Conservation (phyloP, 2,329 filamentous ascomycete genomes). For the Talaromyces pinophilus region DNA sequence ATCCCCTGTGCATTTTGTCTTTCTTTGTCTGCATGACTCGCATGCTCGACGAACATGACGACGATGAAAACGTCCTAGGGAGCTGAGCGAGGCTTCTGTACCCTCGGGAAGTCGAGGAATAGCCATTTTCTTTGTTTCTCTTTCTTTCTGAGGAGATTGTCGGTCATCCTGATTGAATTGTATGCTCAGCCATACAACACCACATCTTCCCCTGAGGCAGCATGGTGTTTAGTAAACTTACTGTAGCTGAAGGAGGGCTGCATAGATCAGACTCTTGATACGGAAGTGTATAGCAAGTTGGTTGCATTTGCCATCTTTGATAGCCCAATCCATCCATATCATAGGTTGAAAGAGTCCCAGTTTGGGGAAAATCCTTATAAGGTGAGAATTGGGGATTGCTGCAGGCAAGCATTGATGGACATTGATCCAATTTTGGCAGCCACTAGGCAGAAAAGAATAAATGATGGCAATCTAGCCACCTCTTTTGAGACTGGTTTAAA, state of each 20-base stretch:
- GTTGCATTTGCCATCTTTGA: slow-evolving; percentile 35
- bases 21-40: slow-evolving; percentile 48
- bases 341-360: slow-evolving; percentile 17
- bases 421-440: slow-evolving; percentile 13
- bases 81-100: slow-evolving; percentile 36
- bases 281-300: slow-evolving; percentile 35
- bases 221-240: slow-evolving; percentile 25
- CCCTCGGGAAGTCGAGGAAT: slow-evolving; percentile 41
- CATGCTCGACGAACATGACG: slow-evolving; percentile 45
- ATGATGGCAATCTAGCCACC: slow-evolving; percentile 8
- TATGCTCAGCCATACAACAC: slow-evolving; percentile 1
- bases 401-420: slow-evolving; percentile 17
- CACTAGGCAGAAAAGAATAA: not conserved
- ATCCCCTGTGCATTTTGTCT: slow-evolving; percentile 51
- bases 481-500: not conserved
- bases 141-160: slow-evolving; percentile 29
- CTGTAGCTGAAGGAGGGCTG: slow-evolving; percentile 33
- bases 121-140: slow-evolving; percentile 38
- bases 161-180: slow-evolving; percentile 30
- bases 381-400: slow-evolving; percentile 11
- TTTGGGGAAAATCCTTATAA: not conserved
- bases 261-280: slow-evolving; percentile 36
- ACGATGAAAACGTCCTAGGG: slow-evolving; percentile 39
- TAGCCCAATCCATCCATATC: slow-evolving; percentile 35
- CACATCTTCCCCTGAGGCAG: not conserved